Evolutionary conservation across 2,329 filamentous ascomycete genomes (phyloP).

Genomic region (Simplicillium aogashimaense): DNA sequence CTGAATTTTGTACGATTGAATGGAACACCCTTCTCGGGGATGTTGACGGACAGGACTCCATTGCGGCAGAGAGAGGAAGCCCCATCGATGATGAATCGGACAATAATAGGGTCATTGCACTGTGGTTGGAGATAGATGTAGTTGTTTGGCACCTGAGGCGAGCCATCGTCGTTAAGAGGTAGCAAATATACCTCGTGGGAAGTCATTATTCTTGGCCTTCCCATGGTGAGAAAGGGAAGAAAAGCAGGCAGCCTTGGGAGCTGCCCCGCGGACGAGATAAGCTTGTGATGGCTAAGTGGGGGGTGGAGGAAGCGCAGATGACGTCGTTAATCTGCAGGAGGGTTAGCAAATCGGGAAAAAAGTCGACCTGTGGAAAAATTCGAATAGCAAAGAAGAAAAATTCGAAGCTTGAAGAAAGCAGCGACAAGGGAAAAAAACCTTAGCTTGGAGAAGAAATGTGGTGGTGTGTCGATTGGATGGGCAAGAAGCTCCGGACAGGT

Average conservation of each 20-base stretch:
- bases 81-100: slow-evolving; percentile 87
- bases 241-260: not conserved
- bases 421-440: not conserved
- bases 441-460: too few relatives aligned
- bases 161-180: slow-evolving; percentile 85
- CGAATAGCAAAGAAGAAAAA: too few relatives aligned
- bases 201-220: slow-evolving; percentile 47
- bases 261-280: too few relatives aligned
- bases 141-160: slow-evolving; percentile 76
- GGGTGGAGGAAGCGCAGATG: not conserved
- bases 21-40: slow-evolving; percentile 64
- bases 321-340: not conserved
- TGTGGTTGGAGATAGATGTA: slow-evolving; percentile 84
- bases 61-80: slow-evolving; percentile 91
- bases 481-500: too few relatives aligned
- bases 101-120: slow-evolving; percentile 62
- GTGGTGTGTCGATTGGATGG: too few relatives aligned
- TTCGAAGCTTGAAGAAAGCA: not conserved
- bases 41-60: slow-evolving; percentile 94
- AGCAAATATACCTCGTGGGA: slow-evolving; percentile 75
- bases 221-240: slow-evolving; percentile 33
- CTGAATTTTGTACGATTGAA: slow-evolving; percentile 75
- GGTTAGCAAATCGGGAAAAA: too few relatives aligned
- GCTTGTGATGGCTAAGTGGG: too few relatives aligned
- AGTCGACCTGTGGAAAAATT: too few relatives aligned